phyloP scores from a whole-genome alignment of 306 rosid species.

The Luffa acutangula region DNA sequence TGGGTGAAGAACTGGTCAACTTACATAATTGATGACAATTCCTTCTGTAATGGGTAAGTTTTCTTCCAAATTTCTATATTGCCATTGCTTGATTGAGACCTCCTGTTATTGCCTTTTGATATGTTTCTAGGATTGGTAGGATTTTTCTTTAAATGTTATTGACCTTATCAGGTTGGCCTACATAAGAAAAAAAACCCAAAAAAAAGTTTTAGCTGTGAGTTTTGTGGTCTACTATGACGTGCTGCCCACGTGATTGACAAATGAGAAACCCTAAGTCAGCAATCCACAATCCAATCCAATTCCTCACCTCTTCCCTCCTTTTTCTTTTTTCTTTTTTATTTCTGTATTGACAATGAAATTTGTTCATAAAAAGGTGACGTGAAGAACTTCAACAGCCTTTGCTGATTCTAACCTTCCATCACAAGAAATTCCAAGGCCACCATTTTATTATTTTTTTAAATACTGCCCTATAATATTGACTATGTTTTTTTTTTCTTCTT shows the following conservation, averaged over 20 bases:
- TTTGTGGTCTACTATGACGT: slow-evolving; percentile 67
- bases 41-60: slow-evolving; percentile 32
- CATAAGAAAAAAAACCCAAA: not conserved
- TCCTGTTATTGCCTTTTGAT: slow-evolving; percentile 9
- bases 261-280: slow-evolving; percentile 49
- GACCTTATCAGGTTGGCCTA: slow-evolving; percentile 55
- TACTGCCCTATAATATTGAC: not conserved
- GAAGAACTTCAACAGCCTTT: slow-evolving; percentile 65
- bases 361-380: slow-evolving; percentile 49
- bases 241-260: slow-evolving; percentile 89
- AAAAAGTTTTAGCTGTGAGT: slow-evolving; percentile 16
- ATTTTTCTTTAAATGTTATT: slow-evolving; percentile 31
- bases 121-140: slow-evolving; percentile 1
- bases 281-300: slow-evolving; percentile 27
- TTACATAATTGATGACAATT: slow-evolving; percentile 24
- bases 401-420: slow-evolving; percentile 34
- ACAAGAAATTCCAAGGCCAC: slow-evolving; percentile 58
- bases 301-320: not conserved
- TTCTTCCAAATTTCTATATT: not conserved
- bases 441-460: slow-evolving; percentile 2
- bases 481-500: not conserved
- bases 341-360: slow-evolving; percentile 36
- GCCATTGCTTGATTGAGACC: slow-evolving; percentile 17
- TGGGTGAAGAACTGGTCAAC: slow-evolving; percentile 57
- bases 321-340: no score